phyloP scores from a whole-genome alignment of 2,329 filamentous ascomycete genomes.

The Botryosphaeria agaves region DNA sequence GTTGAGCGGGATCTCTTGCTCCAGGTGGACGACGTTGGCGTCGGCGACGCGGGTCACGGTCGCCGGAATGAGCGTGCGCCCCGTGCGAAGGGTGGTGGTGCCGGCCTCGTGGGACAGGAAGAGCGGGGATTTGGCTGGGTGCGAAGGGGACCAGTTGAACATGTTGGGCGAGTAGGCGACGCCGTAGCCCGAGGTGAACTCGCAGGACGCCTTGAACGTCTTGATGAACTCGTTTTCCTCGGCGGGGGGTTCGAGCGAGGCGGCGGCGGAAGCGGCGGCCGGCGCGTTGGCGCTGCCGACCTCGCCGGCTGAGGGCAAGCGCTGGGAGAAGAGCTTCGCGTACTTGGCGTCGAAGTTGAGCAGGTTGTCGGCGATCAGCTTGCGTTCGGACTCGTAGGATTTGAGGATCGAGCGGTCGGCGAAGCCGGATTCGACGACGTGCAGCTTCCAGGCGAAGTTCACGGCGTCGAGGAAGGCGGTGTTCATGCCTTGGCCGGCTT shows the following conservation, averaged over 20 bases:
- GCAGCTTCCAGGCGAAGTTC: constrained; percentile 93
- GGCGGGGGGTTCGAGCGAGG: constrained; percentile 10
- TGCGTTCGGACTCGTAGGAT: constrained; percentile 78
- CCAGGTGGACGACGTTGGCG: constrained; percentile 76
- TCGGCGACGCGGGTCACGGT: constrained; percentile 78
- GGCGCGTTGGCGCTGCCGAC: constrained; percentile 50
- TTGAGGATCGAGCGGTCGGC: constrained; percentile 57
- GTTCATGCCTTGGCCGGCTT: constrained; percentile 48
- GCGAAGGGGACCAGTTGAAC: constrained; percentile 65
- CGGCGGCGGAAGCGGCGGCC: constrained; percentile 12
- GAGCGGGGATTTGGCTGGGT: constrained; percentile 52
- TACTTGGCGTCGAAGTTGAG: constrained; percentile 80
- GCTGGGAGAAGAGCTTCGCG: constrained; percentile 73
- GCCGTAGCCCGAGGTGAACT: constrained; percentile 85
- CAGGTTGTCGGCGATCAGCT: constrained; percentile 66
- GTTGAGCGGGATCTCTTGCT: constrained; percentile 79
- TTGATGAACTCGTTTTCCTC: constrained; percentile 69
- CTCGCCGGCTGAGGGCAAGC: constrained; percentile 54
- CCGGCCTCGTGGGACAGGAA: constrained; percentile 41
- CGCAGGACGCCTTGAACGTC: constrained; percentile 80
- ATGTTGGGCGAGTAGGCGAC: constrained; percentile 69
- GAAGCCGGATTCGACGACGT: constrained; percentile 72
- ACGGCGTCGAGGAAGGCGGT: constrained; percentile 47
- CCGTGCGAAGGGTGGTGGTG: constrained; percentile 48
- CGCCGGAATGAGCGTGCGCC: constrained; percentile 58